phyloP scores from a whole-genome alignment of 306 rosid species.

The Vachellia collinsii region DNA sequence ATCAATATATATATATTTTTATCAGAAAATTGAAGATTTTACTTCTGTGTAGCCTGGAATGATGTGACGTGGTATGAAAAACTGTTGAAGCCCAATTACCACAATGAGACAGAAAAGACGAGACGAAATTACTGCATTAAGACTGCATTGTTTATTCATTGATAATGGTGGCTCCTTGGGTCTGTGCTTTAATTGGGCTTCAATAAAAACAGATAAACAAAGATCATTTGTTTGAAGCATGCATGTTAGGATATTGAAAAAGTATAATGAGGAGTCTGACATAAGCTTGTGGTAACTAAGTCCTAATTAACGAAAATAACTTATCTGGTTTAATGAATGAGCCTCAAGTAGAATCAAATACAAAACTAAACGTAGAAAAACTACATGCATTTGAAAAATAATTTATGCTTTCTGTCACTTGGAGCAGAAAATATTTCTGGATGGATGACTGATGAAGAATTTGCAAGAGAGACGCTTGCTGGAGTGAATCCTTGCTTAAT shows the following conservation, averaged over 20 bases:
- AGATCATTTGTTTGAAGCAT: not conserved
- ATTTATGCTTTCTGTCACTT: not conserved
- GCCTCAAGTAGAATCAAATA: not conserved
- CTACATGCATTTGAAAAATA: not conserved
- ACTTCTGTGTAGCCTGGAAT: not conserved
- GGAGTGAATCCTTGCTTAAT: conserved; percentile 67
- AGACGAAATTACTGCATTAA: too few relatives aligned
- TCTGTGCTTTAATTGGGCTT: too few relatives aligned
- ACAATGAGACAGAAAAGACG: too few relatives aligned
- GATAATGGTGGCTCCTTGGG: too few relatives aligned
- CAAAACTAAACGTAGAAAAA: not conserved
- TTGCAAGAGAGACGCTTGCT: conserved; percentile 71
- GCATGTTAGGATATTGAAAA: not conserved
- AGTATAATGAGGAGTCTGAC: not conserved
- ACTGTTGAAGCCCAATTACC: too few relatives aligned
- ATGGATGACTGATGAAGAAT: conserved; percentile 83
- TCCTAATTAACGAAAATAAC: not conserved
- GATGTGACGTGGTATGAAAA: not conserved
- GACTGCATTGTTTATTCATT: too few relatives aligned
- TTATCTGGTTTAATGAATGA: not conserved
- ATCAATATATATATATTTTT: too few relatives aligned
- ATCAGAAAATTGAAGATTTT: not conserved
- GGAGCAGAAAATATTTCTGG: conserved; percentile 39
- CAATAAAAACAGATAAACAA: too few relatives aligned
- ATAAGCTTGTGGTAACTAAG: not conserved